Conservation (phyloP, 768 basidiomycete genomes). For the Suillus decipiens region DNA sequence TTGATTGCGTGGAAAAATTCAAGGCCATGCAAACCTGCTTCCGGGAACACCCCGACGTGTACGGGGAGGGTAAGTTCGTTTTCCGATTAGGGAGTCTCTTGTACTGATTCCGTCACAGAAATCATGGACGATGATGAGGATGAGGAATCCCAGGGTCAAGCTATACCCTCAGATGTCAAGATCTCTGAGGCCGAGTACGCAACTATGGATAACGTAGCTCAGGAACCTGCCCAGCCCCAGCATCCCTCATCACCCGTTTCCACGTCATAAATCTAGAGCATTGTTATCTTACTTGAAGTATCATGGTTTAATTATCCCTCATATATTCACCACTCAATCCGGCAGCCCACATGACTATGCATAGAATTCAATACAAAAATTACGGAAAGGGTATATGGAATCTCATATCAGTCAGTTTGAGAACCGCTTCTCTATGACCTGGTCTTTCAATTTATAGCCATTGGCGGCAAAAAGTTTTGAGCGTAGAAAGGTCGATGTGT, state of each 20-base stretch:
- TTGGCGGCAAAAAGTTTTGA: constrained; percentile 86
- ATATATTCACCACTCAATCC: constrained; percentile 32
- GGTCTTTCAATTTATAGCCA: constrained; percentile 74
- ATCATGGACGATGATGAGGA: constrained; percentile 72
- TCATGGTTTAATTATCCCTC: constrained; percentile 28
- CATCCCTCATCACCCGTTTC: constrained; percentile 12
- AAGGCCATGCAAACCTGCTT: constrained; percentile 98
- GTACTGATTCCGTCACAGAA: constrained; percentile 41
- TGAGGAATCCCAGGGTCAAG: constrained; percentile 20
- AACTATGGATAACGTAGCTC: constrained; percentile 8
- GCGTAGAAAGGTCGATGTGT: constrained; percentile 80
- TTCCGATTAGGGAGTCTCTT: constrained; percentile 6
- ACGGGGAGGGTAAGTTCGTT: constrained; percentile 76
- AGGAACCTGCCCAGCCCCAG: constrained; percentile 7
- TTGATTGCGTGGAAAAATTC: constrained; percentile 98
- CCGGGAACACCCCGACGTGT: constrained; percentile 93
- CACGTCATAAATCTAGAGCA: constrained; percentile 22
- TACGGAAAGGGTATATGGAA: constrained; percentile 6
- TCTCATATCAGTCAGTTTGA: constrained; percentile 33
- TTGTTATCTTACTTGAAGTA: constrained; percentile 19
- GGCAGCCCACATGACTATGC: constrained; percentile 18
- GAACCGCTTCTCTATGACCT: constrained; percentile 77
- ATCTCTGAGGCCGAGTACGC: constrained; percentile 13
- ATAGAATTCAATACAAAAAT: constrained; percentile 12
- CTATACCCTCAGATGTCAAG: constrained; percentile 9